A percentile compares a stretch with the other conserved stretches of the same genome.
Conservation (phyloP, 495 filamentous ascomycete genomes). For the Podospora anserina region DNA sequence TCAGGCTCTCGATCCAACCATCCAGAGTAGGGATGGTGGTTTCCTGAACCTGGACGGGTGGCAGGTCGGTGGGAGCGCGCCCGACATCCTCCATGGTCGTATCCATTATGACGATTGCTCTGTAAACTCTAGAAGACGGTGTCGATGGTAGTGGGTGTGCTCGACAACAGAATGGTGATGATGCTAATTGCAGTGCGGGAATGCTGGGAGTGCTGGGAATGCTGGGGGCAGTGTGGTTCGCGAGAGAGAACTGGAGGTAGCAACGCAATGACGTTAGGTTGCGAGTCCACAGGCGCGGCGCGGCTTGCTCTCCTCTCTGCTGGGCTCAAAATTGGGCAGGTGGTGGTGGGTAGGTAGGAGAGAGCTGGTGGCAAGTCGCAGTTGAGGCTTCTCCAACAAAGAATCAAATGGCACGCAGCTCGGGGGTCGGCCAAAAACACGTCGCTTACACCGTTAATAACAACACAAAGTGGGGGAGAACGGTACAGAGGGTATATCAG, state of each 20-base stretch:
- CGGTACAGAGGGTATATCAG: background rate
- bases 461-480: background rate
- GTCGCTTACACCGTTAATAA: background rate
- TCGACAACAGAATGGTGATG: constrained; percentile 3
- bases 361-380: constrained; percentile 5
- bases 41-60: constrained; percentile 66
- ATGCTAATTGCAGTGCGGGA: background rate
- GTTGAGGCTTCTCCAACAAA: constrained; percentile 8
- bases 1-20: constrained; percentile 97
- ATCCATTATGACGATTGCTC: constrained; percentile 62
- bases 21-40: constrained; percentile 90
- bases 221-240: constrained; percentile 9
- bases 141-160: background rate
- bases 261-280: constrained; percentile 24
- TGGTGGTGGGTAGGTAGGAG: constrained; percentile 6
- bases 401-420: background rate
- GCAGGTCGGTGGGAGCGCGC: constrained; percentile 76
- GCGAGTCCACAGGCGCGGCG: constrained; percentile 17
- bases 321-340: constrained; percentile 31
- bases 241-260: constrained; percentile 11
- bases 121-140: background rate
- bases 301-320: constrained; percentile 12
- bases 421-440: background rate
- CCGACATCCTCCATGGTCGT: constrained; percentile 98
- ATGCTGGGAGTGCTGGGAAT: background rate